Conservation (phyloP, 2,329 filamentous ascomycete species). For the Aspergillus oerlinghausenensis region DNA sequence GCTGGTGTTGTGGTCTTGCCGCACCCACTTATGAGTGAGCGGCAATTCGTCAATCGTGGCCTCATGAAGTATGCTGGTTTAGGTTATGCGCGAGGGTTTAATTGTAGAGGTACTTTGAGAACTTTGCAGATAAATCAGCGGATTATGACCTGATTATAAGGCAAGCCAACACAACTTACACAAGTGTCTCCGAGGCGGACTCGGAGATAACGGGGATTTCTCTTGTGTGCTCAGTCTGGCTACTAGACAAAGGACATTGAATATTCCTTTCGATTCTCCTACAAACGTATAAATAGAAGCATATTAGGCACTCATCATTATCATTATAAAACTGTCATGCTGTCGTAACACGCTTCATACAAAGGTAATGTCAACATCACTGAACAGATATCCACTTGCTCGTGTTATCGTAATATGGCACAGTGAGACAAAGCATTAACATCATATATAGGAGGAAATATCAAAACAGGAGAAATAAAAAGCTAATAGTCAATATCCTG, state of each 20-base stretch:
- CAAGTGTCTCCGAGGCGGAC: constrained; percentile 8
- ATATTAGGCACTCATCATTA: not conserved
- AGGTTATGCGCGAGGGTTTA: not conserved
- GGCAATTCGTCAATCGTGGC: constrained; percentile 2
- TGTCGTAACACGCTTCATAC: not conserved
- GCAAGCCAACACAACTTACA: no score
- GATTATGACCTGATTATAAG: not conserved
- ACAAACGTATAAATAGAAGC: not conserved
- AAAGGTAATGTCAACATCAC: not conserved
- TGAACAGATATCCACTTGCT: not conserved
- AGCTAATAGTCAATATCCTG: not conserved
- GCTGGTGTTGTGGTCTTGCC: constrained; percentile 8
- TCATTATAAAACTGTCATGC: not conserved
- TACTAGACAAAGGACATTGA: no score
- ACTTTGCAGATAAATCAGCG: not conserved
- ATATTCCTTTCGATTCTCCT: not conserved
- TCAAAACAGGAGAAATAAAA: not conserved
- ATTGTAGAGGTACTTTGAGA: not conserved
- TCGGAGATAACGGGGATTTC: constrained; percentile 16
- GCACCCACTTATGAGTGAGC: constrained; percentile 11
- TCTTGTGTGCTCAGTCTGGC: not conserved
- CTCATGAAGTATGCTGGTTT: constrained; percentile 10
- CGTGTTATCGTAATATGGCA: not conserved
- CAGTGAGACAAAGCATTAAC: not conserved
- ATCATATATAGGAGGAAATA: not conserved